Percentiles rank a stretch among this genome's conserved stretches.
Evolutionary conservation across 345 rosid species (phyloP).

Genomic region (Isatis tinctoria): DNA sequence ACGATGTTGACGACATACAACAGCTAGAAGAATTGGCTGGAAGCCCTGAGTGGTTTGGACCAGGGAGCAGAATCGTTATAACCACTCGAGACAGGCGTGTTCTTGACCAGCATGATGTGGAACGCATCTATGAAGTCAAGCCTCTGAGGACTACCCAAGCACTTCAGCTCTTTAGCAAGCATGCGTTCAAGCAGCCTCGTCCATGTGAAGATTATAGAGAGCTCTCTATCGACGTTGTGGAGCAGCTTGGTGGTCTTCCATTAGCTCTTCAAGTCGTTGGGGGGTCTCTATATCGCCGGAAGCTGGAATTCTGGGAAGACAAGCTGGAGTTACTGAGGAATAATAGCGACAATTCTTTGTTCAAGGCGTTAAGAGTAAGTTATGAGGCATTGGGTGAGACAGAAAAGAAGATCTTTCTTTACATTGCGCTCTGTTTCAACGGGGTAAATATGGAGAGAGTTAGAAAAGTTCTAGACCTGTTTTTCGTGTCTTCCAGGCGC

Average conservation of each 20-base stretch:
- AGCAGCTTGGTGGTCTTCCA: slow-evolving; percentile 37
- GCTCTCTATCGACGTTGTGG: slow-evolving; percentile 14
- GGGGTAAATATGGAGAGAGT: slow-evolving; percentile 26
- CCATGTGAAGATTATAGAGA: slow-evolving; percentile 24
- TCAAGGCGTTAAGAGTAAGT: slow-evolving; percentile 24
- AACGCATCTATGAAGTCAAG: slow-evolving; percentile 21
- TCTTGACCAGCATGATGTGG: slow-evolving; percentile 19
- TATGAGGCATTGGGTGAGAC: slow-evolving; percentile 22
- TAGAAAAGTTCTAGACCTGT: slow-evolving; percentile 18
- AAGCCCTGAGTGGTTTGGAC: slow-evolving; percentile 26
- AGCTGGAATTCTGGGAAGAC: slow-evolving; percentile 23
- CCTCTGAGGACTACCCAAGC: slow-evolving; percentile 29
- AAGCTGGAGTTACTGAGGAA: slow-evolving; percentile 16
- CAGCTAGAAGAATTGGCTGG: slow-evolving; percentile 28
- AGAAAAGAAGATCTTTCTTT: slow-evolving; percentile 26
- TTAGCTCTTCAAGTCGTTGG: slow-evolving; percentile 37
- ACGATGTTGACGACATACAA: slow-evolving; percentile 25
- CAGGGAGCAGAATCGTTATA: slow-evolving; percentile 34
- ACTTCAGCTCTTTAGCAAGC: slow-evolving; percentile 33
- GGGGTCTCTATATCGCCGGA: slow-evolving; percentile 29
- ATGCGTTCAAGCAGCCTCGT: slow-evolving; percentile 25
- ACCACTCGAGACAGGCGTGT: slow-evolving; percentile 32
- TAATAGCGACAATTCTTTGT: neutral
- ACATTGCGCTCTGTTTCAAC: slow-evolving; percentile 29
- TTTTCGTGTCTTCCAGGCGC: slow-evolving; percentile 25